phyloP scores from a whole-genome alignment of 352 stramenopile genomes.

The Pilasporangium apinafurcum region DNA sequence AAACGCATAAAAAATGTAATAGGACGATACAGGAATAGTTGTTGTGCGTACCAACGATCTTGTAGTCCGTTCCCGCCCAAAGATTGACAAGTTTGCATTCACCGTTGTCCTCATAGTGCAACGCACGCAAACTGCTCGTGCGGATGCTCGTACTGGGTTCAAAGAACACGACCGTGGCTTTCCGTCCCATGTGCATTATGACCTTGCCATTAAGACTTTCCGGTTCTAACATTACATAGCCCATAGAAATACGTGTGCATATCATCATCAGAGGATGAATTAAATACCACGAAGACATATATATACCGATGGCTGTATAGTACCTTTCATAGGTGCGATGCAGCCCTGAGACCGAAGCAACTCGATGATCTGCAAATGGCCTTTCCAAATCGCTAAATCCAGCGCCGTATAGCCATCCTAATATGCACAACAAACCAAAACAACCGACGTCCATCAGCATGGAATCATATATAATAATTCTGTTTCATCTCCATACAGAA shows the following conservation, averaged over 20 bases:
- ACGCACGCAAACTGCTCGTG: slow-evolving; percentile 62
- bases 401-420: slow-evolving; percentile 79
- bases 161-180: slow-evolving; percentile 77
- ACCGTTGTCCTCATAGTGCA: slow-evolving; percentile 74
- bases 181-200: slow-evolving; percentile 60
- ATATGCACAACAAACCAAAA: not conserved
- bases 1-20: not conserved
- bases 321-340: slow-evolving; percentile 80
- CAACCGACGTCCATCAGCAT: too few relatives aligned
- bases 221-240: slow-evolving; percentile 30
- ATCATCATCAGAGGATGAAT: not conserved
- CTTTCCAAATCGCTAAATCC: slow-evolving; percentile 77
- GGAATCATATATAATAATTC: not conserved
- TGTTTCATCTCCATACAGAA: not conserved
- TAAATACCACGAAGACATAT: not conserved
- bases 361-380: slow-evolving; percentile 80
- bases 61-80: slow-evolving; percentile 79
- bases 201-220: slow-evolving; percentile 74
- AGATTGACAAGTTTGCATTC: slow-evolving; percentile 77
- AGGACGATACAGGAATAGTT: not conserved
- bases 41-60: slow-evolving; percentile 64
- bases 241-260: not conserved
- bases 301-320: not conserved
- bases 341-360: slow-evolving; percentile 71
- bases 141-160: slow-evolving; percentile 71